phyloP scores from a whole-genome alignment of 2,329 filamentous ascomycete genomes.

The Didymella segeticola region DNA sequence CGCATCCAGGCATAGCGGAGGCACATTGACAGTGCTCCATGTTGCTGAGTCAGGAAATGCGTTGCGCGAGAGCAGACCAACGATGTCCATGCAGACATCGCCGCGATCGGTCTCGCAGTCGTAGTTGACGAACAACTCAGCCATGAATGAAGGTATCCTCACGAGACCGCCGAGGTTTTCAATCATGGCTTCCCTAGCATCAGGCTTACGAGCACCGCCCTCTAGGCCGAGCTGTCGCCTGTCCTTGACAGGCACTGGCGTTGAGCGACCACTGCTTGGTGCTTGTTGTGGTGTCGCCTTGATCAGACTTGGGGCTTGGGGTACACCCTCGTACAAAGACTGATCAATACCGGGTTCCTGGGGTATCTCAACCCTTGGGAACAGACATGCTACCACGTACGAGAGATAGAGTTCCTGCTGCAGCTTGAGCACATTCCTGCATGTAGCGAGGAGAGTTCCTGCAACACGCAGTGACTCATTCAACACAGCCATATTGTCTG shows the following conservation, averaged over 20 bases:
- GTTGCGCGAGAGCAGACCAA: slow-evolving; percentile 89
- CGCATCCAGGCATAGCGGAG: slow-evolving; percentile 90
- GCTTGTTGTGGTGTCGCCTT: slow-evolving; percentile 76
- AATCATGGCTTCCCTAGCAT: slow-evolving; percentile 97
- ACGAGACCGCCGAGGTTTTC: slow-evolving; percentile 92
- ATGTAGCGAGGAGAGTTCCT: slow-evolving; percentile 88
- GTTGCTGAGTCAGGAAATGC: slow-evolving; percentile 96
- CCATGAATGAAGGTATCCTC: slow-evolving; percentile 92
- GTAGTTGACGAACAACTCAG: slow-evolving; percentile 96
- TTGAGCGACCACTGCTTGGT: slow-evolving; percentile 76
- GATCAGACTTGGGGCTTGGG: slow-evolving; percentile 85
- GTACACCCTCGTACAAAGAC: slow-evolving; percentile 88
- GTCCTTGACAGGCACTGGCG: slow-evolving; percentile 90
- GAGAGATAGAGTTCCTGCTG: slow-evolving; percentile 96
- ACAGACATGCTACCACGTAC: slow-evolving; percentile 91
- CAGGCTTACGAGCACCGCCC: slow-evolving; percentile 88
- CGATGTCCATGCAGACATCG: slow-evolving; percentile 94
- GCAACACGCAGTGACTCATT: slow-evolving; percentile 93
- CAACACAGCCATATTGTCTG: slow-evolving; percentile 93
- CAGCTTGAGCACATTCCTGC: slow-evolving; percentile 86
- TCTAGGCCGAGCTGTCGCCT: slow-evolving; percentile 91
- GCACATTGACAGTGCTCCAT: slow-evolving; percentile 98
- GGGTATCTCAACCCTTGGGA: slow-evolving; percentile 93
- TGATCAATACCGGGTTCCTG: slow-evolving; percentile 89
- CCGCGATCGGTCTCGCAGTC: slow-evolving; percentile 92